Percentiles rank a stretch among this genome's conserved stretches.
These are phyloP conservation scores for Aspergillus ibericus DNA, from an alignment of 2,329 filamentous ascomycete genomes.

Conservation along the genomic window DNA sequence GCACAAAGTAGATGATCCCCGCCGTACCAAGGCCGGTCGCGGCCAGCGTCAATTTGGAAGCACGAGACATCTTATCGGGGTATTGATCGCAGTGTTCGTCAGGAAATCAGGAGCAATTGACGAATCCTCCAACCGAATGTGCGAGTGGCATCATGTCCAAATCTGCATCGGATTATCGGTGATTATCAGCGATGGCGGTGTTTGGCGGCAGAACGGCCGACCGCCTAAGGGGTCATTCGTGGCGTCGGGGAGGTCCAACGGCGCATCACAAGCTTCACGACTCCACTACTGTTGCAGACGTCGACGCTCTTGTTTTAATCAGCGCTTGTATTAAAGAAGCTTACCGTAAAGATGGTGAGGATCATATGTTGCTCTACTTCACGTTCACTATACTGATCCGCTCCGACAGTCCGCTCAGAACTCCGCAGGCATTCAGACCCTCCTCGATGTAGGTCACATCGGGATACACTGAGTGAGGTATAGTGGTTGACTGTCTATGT, in stretches of 20 bases:
- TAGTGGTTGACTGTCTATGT: conserved; percentile 12
- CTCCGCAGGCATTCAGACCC: conserved; percentile 95
- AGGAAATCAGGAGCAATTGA: neutral
- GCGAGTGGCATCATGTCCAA: conserved; percentile 1
- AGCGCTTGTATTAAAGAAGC: conserved; percentile 7
- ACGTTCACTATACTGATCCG: conserved; percentile 10
- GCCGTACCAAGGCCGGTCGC: conserved; percentile 74
- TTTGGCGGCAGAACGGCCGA: conserved; percentile 33
- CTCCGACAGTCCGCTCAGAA: conserved; percentile 84
- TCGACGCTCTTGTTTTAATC: conserved; percentile 9
- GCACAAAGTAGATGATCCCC: conserved; percentile 78
- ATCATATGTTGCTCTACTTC: neutral
- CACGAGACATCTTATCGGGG: conserved; percentile 71
- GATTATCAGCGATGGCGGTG: conserved; percentile 33
- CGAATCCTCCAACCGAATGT: neutral
- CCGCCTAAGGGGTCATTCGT: conserved; percentile 36
- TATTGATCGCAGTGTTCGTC: neutral
- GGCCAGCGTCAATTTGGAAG: conserved; percentile 81
- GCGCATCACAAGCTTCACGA: conserved; percentile 30
- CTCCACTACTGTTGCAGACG: conserved; percentile 16
- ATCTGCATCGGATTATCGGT: conserved; percentile 12
- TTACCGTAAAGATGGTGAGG: conserved; percentile 31
- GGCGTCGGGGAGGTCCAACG: conserved; percentile 27
- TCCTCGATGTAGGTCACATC: conserved; percentile 78
- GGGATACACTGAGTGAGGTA: neutral